phyloP scores from a whole-genome alignment of 2,329 filamentous ascomycete species.

The Clonostachys rosea region DNA sequence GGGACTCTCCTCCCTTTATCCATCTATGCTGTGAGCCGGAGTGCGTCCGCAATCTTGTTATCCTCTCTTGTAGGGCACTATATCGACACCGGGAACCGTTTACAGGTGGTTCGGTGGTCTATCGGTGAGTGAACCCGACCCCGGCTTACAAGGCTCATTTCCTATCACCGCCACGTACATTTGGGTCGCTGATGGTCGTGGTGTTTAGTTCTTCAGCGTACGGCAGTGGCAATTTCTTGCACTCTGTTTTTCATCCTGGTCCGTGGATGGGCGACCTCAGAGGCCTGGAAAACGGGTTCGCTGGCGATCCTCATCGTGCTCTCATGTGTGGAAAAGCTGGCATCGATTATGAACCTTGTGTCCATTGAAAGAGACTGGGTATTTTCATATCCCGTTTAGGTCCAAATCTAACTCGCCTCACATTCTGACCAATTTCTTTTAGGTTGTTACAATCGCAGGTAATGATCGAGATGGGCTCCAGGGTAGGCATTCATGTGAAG shows the following conservation, averaged over 20 bases:
- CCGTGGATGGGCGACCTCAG: background rate
- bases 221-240: constrained; percentile 42
- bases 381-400: background rate
- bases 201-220: constrained; percentile 25
- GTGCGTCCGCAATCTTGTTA: constrained; percentile 51
- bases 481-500: background rate
- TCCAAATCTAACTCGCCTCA: fast-evolving
- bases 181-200: background rate
- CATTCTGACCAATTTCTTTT: no score
- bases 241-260: constrained; percentile 32
- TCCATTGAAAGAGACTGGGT: constrained; percentile 71
- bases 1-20: constrained; percentile 62
- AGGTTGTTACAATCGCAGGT: constrained; percentile 33
- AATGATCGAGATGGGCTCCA: constrained; percentile 1
- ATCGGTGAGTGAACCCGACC: constrained; percentile 18
- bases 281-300: constrained; percentile 9
- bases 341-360: constrained; percentile 59
- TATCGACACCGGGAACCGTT: constrained; percentile 51
- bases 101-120: constrained; percentile 44
- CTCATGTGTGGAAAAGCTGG: constrained; percentile 66
- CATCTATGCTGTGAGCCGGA: constrained; percentile 62
- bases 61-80: constrained; percentile 52
- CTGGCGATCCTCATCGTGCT: constrained; percentile 38
- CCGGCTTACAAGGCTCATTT: no score
- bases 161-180: no score